These are phyloP conservation scores for Sanghuangporus sanghuang DNA, from an alignment of 1,284 basidiomycete genomes.

Conservation along the genomic window DNA sequence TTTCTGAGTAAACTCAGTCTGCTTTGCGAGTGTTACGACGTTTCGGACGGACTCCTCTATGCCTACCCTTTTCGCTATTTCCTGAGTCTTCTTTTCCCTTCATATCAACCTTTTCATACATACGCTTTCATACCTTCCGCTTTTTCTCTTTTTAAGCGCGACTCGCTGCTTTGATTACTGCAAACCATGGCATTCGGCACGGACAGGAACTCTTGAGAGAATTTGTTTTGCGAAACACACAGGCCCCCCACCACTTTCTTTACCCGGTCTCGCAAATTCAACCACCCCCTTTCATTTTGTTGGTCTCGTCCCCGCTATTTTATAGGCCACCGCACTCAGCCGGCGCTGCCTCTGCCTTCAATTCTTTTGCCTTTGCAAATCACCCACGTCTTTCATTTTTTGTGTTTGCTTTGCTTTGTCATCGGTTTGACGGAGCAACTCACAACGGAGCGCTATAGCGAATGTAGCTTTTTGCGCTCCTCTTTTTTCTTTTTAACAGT, in stretches of 20 bases:
- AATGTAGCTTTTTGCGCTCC: not conserved
- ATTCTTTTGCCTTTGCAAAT: not conserved
- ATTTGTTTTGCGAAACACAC: constrained; percentile 15
- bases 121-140: not conserved
- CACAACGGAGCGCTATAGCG: not conserved
- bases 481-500: not conserved
- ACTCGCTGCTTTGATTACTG: constrained; percentile 1
- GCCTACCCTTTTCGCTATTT: constrained; percentile 1
- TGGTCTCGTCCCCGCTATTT: constrained; percentile 1
- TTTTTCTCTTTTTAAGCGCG: not conserved
- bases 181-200: constrained; percentile 11
- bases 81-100: constrained; percentile 2
- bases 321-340: constrained; percentile 14
- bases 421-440: not conserved
- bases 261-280: not conserved
- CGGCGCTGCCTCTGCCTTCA: constrained; percentile 3
- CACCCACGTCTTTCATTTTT: constrained; percentile 3
- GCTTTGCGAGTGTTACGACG: not conserved
- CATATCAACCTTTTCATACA: not conserved
- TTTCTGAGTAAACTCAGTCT: constrained; percentile 37
- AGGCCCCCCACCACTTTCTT: not conserved
- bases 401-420: not conserved
- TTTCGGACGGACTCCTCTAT: not conserved
- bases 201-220: constrained; percentile 16
- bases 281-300: not conserved